Evolutionary conservation across 805 yeast species (phyloP).

Genomic region (Saccharomycopsis malanga): DNA sequence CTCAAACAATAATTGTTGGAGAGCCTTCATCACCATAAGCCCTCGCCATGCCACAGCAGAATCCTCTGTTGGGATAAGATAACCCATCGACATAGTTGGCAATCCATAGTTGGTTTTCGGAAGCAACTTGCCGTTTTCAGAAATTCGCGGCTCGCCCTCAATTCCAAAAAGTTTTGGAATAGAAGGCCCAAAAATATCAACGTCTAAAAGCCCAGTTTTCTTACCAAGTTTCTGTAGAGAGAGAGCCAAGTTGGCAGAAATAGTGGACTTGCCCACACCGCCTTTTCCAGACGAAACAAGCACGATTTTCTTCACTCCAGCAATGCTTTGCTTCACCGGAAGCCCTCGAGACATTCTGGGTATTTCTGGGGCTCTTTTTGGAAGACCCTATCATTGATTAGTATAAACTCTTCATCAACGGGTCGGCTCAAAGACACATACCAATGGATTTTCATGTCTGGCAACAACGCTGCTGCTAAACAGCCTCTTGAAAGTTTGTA

Average conservation of each 20-base stretch:
- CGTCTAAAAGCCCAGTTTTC: conserved; percentile 65
- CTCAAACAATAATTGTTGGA: conserved; percentile 77
- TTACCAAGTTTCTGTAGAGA: conserved; percentile 48
- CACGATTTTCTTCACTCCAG: conserved; percentile 56
- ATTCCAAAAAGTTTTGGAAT: conserved; percentile 67
- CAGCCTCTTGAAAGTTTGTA: no score
- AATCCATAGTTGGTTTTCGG: conserved; percentile 72
- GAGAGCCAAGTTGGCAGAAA: conserved; percentile 58
- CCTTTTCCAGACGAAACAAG: conserved; percentile 80
- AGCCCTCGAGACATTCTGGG: conserved; percentile 23
- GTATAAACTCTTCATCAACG: no score
- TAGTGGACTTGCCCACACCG: conserved; percentile 95
- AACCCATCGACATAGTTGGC: conserved; percentile 88
- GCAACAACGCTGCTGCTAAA: background rate
- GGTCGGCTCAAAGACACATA: no score
- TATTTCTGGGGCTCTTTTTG: conserved; percentile 13
- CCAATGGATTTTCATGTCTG: background rate
- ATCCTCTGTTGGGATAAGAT: conserved; percentile 54
- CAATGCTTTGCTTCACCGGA: conserved; percentile 48
- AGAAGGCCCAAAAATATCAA: conserved; percentile 82
- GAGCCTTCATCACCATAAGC: conserved; percentile 76
- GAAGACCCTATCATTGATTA: conserved; percentile 25
- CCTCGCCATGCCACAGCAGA: conserved; percentile 84
- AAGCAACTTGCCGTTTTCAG: conserved; percentile 44
- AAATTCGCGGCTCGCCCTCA: conserved; percentile 59